Conservation (phyloP, 1,284 basidiomycete genomes). For the Binderoboletus segoi region DNA sequence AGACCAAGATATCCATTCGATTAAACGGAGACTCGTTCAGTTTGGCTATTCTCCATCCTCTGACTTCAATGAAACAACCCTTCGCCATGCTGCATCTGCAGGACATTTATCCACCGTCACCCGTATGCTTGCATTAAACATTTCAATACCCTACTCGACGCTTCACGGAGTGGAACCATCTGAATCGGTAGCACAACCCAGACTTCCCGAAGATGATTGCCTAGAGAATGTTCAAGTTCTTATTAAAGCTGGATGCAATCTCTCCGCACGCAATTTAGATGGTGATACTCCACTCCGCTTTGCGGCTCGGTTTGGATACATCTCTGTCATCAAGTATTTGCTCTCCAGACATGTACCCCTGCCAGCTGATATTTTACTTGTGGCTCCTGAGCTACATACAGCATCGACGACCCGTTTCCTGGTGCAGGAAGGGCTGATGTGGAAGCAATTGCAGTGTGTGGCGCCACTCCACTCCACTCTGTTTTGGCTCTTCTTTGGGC, state of each 20-base stretch:
- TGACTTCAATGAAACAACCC: not conserved
- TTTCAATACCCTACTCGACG: conserved; percentile 11
- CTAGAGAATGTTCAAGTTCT: not conserved
- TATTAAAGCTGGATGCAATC: conserved; percentile 8
- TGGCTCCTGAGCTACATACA: not conserved
- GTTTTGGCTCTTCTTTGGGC: not conserved
- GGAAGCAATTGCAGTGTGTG: not conserved
- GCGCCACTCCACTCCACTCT: conserved; percentile 6
- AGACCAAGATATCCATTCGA: not conserved
- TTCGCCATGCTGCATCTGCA: not conserved
- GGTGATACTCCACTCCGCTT: conserved; percentile 7
- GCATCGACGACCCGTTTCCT: not conserved
- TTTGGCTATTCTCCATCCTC: not conserved
- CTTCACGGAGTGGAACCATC: not conserved
- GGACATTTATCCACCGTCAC: conserved; percentile 1
- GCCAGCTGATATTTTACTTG: conserved; percentile 7
- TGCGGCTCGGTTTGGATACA: not conserved
- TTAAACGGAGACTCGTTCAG: conserved; percentile 8
- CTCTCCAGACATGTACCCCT: not conserved
- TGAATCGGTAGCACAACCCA: too few species aligned
- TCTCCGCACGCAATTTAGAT: not conserved
- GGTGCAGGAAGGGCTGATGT: not conserved
- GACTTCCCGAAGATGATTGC: not conserved
- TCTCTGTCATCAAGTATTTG: not conserved
- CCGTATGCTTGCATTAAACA: not conserved